A percentile compares a stretch with the other conserved stretches of the same genome.
phyloP scores from a whole-genome alignment of 306 rosid genomes.

The Mucuna pruriens region DNA sequence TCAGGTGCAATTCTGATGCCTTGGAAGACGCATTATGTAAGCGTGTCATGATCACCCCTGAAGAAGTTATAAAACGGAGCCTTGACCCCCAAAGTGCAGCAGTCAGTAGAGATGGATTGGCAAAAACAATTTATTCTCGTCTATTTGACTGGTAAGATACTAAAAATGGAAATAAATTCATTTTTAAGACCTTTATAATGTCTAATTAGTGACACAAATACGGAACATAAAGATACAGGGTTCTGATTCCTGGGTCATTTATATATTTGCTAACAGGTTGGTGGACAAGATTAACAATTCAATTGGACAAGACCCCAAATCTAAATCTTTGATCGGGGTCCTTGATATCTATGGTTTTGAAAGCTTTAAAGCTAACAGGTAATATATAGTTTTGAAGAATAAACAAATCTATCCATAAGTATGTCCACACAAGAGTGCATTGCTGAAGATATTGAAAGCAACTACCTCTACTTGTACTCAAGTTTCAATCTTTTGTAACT shows the following conservation, averaged over 20 bases:
- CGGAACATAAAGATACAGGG: slow-evolving; percentile 26
- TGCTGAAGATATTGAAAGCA: slow-evolving; percentile 40
- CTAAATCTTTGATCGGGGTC: slow-evolving; percentile 91
- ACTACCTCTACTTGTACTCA: slow-evolving; percentile 41
- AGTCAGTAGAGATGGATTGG: slow-evolving; percentile 90
- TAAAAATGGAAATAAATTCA: slow-evolving; percentile 19
- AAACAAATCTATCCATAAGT: slow-evolving; percentile 18
- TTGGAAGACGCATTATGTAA: slow-evolving; percentile 96
- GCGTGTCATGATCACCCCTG: slow-evolving; percentile 99
- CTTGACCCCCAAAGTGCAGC: slow-evolving; percentile 95
- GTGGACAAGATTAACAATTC: slow-evolving; percentile 92
- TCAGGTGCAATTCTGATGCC: slow-evolving; percentile 83
- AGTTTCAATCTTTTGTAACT: slow-evolving; percentile 56
- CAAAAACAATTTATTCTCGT: slow-evolving; percentile 92
- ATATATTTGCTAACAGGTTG: slow-evolving; percentile 67
- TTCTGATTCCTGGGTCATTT: slow-evolving; percentile 38
- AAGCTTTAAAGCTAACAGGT: slow-evolving; percentile 97
- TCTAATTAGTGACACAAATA: slow-evolving; percentile 18
- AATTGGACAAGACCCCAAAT: slow-evolving; percentile 93
- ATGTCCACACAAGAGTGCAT: slow-evolving; percentile 35
- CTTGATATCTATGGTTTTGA: slow-evolving; percentile 99
- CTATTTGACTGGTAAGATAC: slow-evolving; percentile 89
- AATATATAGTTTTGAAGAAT: slow-evolving; percentile 45
- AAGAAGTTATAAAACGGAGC: slow-evolving; percentile 96
- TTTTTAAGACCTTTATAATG: slow-evolving; percentile 21